A percentile compares a stretch with the other conserved stretches of the same genome.
These are phyloP conservation scores for Ambrosia artemisiifolia DNA, from an alignment of 129 eudicot genomes.

Conservation along the genomic window DNA sequence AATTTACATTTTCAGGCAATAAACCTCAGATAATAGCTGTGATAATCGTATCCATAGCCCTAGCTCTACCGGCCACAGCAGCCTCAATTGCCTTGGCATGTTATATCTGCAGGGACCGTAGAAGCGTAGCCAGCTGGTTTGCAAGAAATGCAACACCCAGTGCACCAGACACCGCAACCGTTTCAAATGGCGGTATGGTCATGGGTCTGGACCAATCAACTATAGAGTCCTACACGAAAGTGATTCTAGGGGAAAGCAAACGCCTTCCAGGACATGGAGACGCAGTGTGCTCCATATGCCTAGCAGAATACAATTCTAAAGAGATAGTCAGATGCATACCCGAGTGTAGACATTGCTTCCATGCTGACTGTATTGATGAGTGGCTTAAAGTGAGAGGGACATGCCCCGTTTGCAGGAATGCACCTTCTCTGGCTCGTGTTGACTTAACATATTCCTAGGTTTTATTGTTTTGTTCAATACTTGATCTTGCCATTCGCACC, in stretches of 20 bases:
- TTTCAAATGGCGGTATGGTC: not conserved
- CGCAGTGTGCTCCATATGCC: conserved; percentile 60
- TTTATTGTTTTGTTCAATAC: conserved; percentile 16
- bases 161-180: conserved; percentile 27
- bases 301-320: conserved; percentile 49
- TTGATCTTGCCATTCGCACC: not conserved
- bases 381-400: conserved; percentile 62
- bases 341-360: conserved; percentile 76
- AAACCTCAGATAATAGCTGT: conserved; percentile 26
- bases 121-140: conserved; percentile 20
- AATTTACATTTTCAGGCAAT: conserved; percentile 26
- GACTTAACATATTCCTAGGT: not conserved
- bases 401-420: conserved; percentile 71
- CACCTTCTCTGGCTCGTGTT: conserved; percentile 48
- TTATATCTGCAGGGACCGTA: conserved; percentile 30
- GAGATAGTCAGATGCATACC: conserved; percentile 62
- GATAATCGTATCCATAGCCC: conserved; percentile 38
- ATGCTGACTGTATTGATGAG: conserved; percentile 66
- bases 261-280: conserved; percentile 65
- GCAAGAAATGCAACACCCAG: conserved; percentile 19
- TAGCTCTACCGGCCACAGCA: conserved; percentile 53
- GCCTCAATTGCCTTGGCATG: conserved; percentile 34
- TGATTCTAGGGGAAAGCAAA: conserved; percentile 61
- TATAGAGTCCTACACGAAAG: conserved; percentile 64
- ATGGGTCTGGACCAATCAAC: conserved; percentile 59